phyloP scores from a whole-genome alignment of 192 early-diverging fungal species.

The Entomortierella beljakovae region DNA sequence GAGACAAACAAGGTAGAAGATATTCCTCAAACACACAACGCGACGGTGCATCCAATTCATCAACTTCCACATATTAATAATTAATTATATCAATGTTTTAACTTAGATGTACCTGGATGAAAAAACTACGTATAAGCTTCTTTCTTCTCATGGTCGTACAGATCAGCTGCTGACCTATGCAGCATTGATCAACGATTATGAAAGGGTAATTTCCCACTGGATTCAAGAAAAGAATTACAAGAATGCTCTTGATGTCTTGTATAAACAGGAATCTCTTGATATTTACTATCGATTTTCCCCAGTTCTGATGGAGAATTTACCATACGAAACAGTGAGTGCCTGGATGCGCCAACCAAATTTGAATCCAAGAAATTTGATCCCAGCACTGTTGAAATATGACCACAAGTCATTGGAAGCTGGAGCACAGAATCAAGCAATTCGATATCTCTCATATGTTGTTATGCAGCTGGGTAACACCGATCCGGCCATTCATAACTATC shows the following conservation, averaged over 20 bases:
- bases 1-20: conserved; percentile 71
- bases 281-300: conserved; percentile 92
- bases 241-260: conserved; percentile 82
- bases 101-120: conserved; percentile 66
- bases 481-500: conserved; percentile 92
- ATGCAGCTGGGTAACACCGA: conserved; percentile 84
- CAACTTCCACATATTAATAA: background rate
- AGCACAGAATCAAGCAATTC: conserved; percentile 84
- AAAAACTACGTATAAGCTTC: conserved; percentile 81
- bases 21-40: background rate
- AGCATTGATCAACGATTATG: conserved; percentile 85
- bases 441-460: conserved; percentile 89
- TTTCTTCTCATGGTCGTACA: conserved; percentile 87
- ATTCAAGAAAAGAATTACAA: conserved; percentile 80
- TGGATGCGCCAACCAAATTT: conserved; percentile 90
- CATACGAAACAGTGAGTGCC: conserved; percentile 85
- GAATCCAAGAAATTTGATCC: conserved; percentile 87
- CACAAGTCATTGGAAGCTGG: conserved; percentile 50
- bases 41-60: conserved; percentile 3
- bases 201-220: conserved; percentile 89
- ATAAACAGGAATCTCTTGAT: conserved; percentile 83
- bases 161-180: conserved; percentile 87
- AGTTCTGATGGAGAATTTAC: conserved; percentile 84
- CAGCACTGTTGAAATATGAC: conserved; percentile 88
- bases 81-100: conserved; percentile 1